These are phyloP conservation scores for Plasmodium yoelii DNA, from an alignment of 169 alveolate species.

Conservation along the genomic window DNA sequence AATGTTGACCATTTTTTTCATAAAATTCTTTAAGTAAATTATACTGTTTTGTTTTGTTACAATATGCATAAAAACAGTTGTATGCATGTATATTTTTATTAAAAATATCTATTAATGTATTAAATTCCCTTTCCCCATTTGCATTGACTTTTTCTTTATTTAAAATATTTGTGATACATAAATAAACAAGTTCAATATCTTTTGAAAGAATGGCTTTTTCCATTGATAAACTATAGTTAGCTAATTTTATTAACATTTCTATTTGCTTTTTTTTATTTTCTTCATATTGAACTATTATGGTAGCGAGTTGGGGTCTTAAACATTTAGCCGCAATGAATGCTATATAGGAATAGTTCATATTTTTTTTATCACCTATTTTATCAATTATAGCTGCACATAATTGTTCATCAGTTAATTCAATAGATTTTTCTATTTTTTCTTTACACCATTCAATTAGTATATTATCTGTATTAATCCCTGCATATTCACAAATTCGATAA, in stretches of 20 bases:
- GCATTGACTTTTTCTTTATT: slow-evolving; percentile 56
- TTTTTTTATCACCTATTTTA: slow-evolving; percentile 35
- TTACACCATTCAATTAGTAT: slow-evolving; percentile 84
- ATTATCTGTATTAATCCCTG: slow-evolving; percentile 77
- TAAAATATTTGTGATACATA: slow-evolving; percentile 78
- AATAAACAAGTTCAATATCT: slow-evolving; percentile 83
- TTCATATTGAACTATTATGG: slow-evolving; percentile 79
- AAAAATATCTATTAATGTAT: slow-evolving; percentile 40
- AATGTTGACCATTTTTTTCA: slow-evolving; percentile 74
- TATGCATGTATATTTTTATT: slow-evolving; percentile 41
- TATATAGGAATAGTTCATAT: slow-evolving; percentile 57
- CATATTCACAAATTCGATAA: slow-evolving; percentile 84
- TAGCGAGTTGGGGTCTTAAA: slow-evolving; percentile 81
- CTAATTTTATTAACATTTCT: slow-evolving; percentile 81
- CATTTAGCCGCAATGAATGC: slow-evolving; percentile 82
- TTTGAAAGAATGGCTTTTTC: slow-evolving; percentile 79
- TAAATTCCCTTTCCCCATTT: slow-evolving; percentile 61
- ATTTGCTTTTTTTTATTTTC: slow-evolving; percentile 78
- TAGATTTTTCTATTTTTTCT: slow-evolving; percentile 80
- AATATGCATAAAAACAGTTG: slow-evolving; percentile 41
- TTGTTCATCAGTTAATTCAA: slow-evolving; percentile 84
- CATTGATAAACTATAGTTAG: slow-evolving; percentile 78
- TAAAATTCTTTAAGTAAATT: slow-evolving; percentile 54
- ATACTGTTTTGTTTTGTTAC: slow-evolving; percentile 36
- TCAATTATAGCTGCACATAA: slow-evolving; percentile 73